Evolutionary conservation across 768 basidiomycete genomes (phyloP).

Genomic region (Pulveroboletus sp.): DNA sequence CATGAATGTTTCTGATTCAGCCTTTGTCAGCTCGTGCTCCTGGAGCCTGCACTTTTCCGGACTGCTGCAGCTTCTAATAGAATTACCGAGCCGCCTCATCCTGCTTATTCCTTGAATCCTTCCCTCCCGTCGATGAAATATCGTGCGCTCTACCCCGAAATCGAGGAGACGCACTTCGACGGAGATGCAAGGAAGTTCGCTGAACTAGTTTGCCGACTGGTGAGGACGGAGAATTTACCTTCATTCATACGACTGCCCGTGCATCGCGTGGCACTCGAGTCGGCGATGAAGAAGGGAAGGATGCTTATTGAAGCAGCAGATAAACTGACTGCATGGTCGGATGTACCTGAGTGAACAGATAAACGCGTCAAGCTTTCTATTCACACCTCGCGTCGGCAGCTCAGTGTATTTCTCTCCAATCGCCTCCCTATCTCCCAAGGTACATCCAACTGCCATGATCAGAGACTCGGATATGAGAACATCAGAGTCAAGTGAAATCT

Average conservation of each 20-base stretch:
- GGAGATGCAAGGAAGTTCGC: constrained; percentile 26
- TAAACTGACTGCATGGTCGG: constrained; percentile 19
- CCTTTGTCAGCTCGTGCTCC: constrained; percentile 16
- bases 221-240: constrained; percentile 14
- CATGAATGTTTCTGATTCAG: neutral
- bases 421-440: no score
- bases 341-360: constrained; percentile 4
- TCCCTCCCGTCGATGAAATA: constrained; percentile 25
- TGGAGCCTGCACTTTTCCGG: constrained; percentile 26
- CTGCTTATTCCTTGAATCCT: constrained; percentile 22
- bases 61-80: constrained; percentile 13
- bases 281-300: constrained; percentile 20
- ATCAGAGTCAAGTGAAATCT: no score
- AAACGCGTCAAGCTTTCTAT: no score
- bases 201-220: constrained; percentile 15
- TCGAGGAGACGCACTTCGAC: constrained; percentile 18
- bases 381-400: no score
- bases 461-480: no score
- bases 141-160: constrained; percentile 15
- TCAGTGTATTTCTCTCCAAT: no score
- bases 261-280: constrained; percentile 20
- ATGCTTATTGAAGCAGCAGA: constrained; percentile 21
- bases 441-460: no score
- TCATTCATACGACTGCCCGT: constrained; percentile 21
- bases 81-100: constrained; percentile 10